Evolutionary conservation across 106 monocot species (phyloP).

Genomic region (Gastrodia elata): DNA sequence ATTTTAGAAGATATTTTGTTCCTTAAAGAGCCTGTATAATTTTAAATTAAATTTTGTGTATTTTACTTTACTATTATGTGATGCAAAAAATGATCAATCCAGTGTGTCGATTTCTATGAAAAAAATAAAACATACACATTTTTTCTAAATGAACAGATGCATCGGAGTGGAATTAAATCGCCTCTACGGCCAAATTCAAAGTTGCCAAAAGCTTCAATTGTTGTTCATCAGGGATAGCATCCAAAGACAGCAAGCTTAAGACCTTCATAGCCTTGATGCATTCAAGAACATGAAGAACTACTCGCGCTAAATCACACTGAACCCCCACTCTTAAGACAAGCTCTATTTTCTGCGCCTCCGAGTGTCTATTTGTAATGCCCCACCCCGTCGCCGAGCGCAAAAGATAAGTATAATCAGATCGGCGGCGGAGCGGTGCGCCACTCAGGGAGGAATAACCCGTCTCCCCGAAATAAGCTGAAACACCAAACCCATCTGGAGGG

Average conservation of each 20-base stretch:
- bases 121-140: not conserved
- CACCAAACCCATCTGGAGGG: conserved; percentile 53
- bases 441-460: too few relatives aligned
- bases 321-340: conserved; percentile 34
- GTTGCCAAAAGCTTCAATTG: conserved; percentile 14
- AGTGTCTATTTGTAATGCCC: conserved; percentile 18
- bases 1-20: too few relatives aligned
- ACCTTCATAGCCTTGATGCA: conserved; percentile 35
- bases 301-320: conserved; percentile 40
- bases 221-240: conserved; percentile 19
- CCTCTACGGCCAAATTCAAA: conserved; percentile 26
- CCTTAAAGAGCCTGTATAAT: too few relatives aligned
- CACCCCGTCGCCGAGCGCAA: conserved; percentile 49
- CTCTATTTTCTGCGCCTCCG: conserved; percentile 15
- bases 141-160: not conserved
- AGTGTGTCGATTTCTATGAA: not conserved
- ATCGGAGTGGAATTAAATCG: conserved; percentile 15
- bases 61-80: too few relatives aligned
- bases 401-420: too few relatives aligned
- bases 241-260: conserved; percentile 34
- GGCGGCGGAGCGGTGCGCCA: too few relatives aligned
- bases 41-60: too few relatives aligned
- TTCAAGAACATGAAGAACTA: conserved; percentile 47
- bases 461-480: too few relatives aligned
- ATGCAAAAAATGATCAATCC: not conserved